These are phyloP conservation scores for Rhodofomes roseus DNA, from an alignment of 1,284 basidiomycete species.

Conservation along the genomic window DNA sequence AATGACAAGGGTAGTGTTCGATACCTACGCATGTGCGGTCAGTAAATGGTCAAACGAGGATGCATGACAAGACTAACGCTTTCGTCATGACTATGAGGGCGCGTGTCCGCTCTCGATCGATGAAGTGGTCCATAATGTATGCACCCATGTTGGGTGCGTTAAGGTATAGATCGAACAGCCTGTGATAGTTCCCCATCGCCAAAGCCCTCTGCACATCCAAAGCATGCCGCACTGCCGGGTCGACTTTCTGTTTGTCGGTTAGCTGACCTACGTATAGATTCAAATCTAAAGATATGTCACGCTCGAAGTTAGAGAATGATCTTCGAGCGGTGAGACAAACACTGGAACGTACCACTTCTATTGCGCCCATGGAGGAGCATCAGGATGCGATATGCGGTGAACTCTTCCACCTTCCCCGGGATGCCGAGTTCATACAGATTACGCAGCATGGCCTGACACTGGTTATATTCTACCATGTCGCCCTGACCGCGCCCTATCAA, in stretches of 20 bases:
- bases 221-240: slow-evolving; percentile 83
- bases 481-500: slow-evolving; percentile 44
- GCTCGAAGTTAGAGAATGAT: slow-evolving; percentile 7
- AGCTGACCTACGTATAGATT: slow-evolving; percentile 95
- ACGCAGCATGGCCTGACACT: slow-evolving; percentile 92
- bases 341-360: slow-evolving; percentile 66
- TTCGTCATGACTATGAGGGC: slow-evolving; percentile 90
- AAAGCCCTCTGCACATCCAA: slow-evolving; percentile 85
- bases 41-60: slow-evolving; percentile 6
- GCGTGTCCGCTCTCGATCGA: slow-evolving; percentile 85
- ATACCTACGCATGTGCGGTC: slow-evolving; percentile 54
- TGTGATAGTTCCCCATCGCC: slow-evolving; percentile 92
- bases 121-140: slow-evolving; percentile 99
- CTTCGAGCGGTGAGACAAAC: background rate
- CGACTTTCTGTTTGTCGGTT: slow-evolving; percentile 83
- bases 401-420: slow-evolving; percentile 89
- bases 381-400: slow-evolving; percentile 95
- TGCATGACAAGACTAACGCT: slow-evolving; percentile 60
- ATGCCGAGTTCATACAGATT: slow-evolving; percentile 92
- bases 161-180: slow-evolving; percentile 84
- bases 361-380: slow-evolving; percentile 95
- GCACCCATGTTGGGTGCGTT: slow-evolving; percentile 95
- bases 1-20: slow-evolving; percentile 74
- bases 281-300: slow-evolving; percentile 59
- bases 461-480: slow-evolving; percentile 99